A percentile compares a stretch with the other conserved stretches of the same genome.
Conservation (phyloP, 805 yeast genomes). For the Ogataea paraovalis region DNA sequence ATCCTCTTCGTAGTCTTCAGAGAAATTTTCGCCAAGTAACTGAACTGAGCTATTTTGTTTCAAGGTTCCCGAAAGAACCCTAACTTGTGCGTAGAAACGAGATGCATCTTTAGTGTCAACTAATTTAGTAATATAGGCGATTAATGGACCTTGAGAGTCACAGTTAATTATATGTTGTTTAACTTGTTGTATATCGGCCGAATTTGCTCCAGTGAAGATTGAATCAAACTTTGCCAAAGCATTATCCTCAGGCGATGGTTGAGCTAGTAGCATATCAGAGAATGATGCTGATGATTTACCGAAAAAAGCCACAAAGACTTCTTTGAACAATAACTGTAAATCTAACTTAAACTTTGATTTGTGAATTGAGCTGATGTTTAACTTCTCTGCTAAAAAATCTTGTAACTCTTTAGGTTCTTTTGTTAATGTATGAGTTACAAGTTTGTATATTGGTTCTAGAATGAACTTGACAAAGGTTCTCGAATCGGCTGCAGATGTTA, state of each 20-base stretch:
- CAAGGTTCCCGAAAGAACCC: slow-evolving; percentile 61
- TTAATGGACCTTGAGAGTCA: slow-evolving; percentile 38
- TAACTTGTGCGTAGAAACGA: slow-evolving; percentile 52
- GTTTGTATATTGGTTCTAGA: slow-evolving; percentile 76
- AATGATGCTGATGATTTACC: slow-evolving; percentile 45
- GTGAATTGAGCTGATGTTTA: slow-evolving; percentile 39
- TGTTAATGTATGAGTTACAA: slow-evolving; percentile 57
- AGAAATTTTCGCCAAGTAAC: slow-evolving; percentile 53
- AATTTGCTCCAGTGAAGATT: slow-evolving; percentile 25
- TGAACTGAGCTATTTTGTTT: slow-evolving; percentile 42
- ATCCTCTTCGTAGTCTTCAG: slow-evolving; percentile 51
- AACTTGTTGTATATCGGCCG: slow-evolving; percentile 14
- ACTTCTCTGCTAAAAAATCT: slow-evolving; percentile 42
- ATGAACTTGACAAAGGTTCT: slow-evolving; percentile 62
- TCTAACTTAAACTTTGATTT: slow-evolving; percentile 46
- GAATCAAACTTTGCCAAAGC: slow-evolving; percentile 23
- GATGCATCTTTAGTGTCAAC: slow-evolving; percentile 51
- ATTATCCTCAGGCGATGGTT: slow-evolving; percentile 37
- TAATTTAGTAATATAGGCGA: slow-evolving; percentile 57
- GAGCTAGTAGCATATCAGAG: slow-evolving; percentile 41
- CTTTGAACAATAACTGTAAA: slow-evolving; percentile 52
- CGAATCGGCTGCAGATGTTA: slow-evolving; percentile 17
- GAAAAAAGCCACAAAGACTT: slow-evolving; percentile 54
- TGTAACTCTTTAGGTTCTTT: slow-evolving; percentile 43
- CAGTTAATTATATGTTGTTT: slow-evolving; percentile 26